Conservation (phyloP, 2,329 filamentous ascomycete genomes). For the Aspergillus sp. region DNA sequence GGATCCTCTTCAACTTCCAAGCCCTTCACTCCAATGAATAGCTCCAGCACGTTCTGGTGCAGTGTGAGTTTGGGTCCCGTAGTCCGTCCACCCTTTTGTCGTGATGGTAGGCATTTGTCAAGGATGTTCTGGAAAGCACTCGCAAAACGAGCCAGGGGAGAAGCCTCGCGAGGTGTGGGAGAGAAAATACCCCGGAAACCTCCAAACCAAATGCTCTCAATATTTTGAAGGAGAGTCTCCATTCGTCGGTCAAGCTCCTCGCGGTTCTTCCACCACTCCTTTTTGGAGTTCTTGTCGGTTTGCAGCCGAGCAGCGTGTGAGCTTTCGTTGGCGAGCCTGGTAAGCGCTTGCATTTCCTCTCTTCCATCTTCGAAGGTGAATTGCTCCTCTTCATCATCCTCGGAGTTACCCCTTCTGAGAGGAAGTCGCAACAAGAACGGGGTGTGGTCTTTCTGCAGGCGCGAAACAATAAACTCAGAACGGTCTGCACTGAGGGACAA, state of each 20-base stretch:
- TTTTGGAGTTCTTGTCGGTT: conserved; percentile 67
- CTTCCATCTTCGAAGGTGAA: conserved; percentile 82
- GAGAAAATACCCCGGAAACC: conserved; percentile 95
- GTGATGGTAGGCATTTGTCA: conserved; percentile 79
- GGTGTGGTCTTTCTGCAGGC: conserved; percentile 66
- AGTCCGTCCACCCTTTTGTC: conserved; percentile 56
- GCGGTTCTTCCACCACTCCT: conserved; percentile 84
- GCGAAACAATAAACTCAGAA: conserved; percentile 85
- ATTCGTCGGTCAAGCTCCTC: conserved; percentile 74
- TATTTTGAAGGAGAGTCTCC: conserved; percentile 71
- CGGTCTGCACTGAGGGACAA: conserved; percentile 75
- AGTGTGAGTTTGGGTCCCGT: conserved; percentile 49
- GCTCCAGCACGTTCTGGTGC: conserved; percentile 68
- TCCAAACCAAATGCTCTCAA: conserved; percentile 91
- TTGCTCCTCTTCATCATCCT: conserved; percentile 69
- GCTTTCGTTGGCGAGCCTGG: conserved; percentile 74
- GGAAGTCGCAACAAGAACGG: conserved; percentile 87
- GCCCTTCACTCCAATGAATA: conserved; percentile 83
- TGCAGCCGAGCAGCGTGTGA: conserved; percentile 72
- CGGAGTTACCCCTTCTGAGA: conserved; percentile 72
- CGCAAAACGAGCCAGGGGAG: conserved; percentile 70
- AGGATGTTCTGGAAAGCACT: conserved; percentile 73
- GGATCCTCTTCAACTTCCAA: conserved; percentile 67
- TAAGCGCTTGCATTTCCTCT: conserved; percentile 75
- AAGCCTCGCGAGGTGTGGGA: conserved; percentile 58